Evolutionary conservation across 1,139 yeast genomes (phyloP), one percentile per base, ranked within the genome.

Genomic region (Pichia sp.): DNA sequence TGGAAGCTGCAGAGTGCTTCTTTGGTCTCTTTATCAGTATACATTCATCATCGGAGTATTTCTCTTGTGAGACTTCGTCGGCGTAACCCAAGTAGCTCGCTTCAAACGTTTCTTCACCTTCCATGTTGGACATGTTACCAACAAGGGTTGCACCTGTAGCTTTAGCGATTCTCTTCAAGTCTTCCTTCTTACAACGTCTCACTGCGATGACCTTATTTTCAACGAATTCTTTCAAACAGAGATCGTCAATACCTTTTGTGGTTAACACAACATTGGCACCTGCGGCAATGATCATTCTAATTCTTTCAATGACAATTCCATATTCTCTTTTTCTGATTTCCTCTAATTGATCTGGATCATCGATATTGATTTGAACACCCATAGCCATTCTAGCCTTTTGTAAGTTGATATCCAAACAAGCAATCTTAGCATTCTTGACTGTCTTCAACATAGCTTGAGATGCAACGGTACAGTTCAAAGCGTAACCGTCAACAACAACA

Each of bases 141-240:
- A 93, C 73, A 53, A 93, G 67, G 4, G 96, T 84, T 28, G 96
- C 99, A 42, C 99, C 99, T 5, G 97, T 86, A 27, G 98, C 98
- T 56, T 96, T 77, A 10, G 98, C 97, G 52, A 93, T 91, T 67
- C 98, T 77, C 60, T 95, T 77, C 53, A 93, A 70, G 61, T 93
- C 99, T 62, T 91, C 98, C 60, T 87, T 88, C 63, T 87, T 86
- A 69, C 97, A 88, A 53, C 99, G 78, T 68, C 99, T 81, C 29
- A 93, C 98, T 13, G 94, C 98, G 91, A 93, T 87, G 34, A 91
- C 93, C 31, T 91, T 88, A 30, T 88, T 85, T 63, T 93, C 98
- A 38, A 91, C 93, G 62, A 93, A 91, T 59, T 85, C 91, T 64
- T 93, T 93, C 54, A 93, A 69, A 59, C 96, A 88, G 60, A 91